Evolutionary conservation across 257 asterid genomes (phyloP).

Genomic region (Echium plantagineum): DNA sequence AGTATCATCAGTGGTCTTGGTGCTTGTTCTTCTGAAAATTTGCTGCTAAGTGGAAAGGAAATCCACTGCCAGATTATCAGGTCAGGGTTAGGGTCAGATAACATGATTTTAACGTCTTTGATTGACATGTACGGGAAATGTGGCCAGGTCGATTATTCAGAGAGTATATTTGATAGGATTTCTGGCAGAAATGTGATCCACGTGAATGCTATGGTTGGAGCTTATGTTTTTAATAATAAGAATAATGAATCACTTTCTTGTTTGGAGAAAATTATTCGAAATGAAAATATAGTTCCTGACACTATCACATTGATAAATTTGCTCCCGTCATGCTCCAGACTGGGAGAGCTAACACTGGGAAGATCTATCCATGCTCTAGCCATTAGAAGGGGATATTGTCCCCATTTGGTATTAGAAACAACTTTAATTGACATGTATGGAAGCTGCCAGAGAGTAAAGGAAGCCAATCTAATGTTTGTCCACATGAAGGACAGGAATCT

Average conservation of each 20-base stretch:
- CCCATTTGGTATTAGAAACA: constrained; percentile 43
- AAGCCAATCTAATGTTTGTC: constrained; percentile 25
- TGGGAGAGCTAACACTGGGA: constrained; percentile 28
- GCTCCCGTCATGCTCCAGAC: constrained; percentile 41
- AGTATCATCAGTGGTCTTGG: constrained; percentile 30
- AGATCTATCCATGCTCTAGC: constrained; percentile 46
- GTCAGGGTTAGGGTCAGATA: constrained; percentile 31
- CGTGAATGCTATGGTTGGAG: constrained; percentile 57
- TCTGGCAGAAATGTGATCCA: constrained; percentile 30
- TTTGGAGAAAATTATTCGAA: constrained; percentile 27
- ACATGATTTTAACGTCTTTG: constrained; percentile 48
- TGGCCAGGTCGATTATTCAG: constrained; percentile 34
- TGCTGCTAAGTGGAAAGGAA: constrained; percentile 40
- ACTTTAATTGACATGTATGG: constrained; percentile 51
- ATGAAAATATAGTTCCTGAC: constrained; percentile 33
- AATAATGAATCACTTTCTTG: constrained; percentile 30
- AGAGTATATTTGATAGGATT: constrained; percentile 25
- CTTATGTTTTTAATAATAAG: constrained; percentile 24
- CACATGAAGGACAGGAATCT: constrained; percentile 24
- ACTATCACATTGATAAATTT: constrained; percentile 46
- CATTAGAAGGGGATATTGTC: constrained; percentile 26
- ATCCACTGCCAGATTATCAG: constrained; percentile 37
- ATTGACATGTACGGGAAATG: constrained; percentile 65
- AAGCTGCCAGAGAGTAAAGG: constrained; percentile 25
- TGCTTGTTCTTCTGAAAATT: constrained; percentile 33